phyloP scores from a whole-genome alignment of 352 stramenopile genomes.

The Bremia lactucae region DNA sequence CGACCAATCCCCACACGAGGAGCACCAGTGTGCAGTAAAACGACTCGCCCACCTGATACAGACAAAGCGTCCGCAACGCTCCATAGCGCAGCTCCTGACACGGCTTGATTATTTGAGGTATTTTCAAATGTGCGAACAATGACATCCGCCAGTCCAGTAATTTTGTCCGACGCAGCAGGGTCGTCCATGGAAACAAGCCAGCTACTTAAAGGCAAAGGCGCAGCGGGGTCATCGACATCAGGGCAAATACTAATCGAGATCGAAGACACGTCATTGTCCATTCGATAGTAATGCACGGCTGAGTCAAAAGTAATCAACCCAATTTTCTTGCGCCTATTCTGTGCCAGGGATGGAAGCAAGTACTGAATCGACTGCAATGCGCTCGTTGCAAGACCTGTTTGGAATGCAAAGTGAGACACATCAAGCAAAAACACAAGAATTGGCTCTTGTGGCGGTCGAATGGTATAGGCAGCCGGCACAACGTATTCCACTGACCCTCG shows the following conservation, averaged over 20 bases:
- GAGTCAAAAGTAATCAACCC: slow-evolving; percentile 85
- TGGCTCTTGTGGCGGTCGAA: slow-evolving; percentile 68
- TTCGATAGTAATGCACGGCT: slow-evolving; percentile 78
- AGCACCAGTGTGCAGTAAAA: slow-evolving; percentile 67
- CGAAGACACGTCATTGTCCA: slow-evolving; percentile 39
- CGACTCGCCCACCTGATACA: slow-evolving; percentile 48
- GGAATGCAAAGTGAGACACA: slow-evolving; percentile 77
- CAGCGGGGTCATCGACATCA: slow-evolving; percentile 70
- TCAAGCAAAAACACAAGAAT: slow-evolving; percentile 85
- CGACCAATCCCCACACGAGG: slow-evolving; percentile 64
- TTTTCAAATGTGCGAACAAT: slow-evolving; percentile 60
- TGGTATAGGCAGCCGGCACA: slow-evolving; percentile 72
- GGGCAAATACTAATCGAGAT: slow-evolving; percentile 74
- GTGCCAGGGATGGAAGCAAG: slow-evolving; percentile 54
- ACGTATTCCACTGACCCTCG: slow-evolving; percentile 82
- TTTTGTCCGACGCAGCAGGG: slow-evolving; percentile 53
- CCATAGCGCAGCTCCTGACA: slow-evolving; percentile 63
- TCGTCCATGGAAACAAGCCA: slow-evolving; percentile 82
- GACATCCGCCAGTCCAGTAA: slow-evolving; percentile 52
- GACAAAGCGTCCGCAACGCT: slow-evolving; percentile 66
- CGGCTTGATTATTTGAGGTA: slow-evolving; percentile 67
- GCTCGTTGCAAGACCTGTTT: slow-evolving; percentile 50
- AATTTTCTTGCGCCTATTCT: slow-evolving; percentile 81
- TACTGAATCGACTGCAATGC: slow-evolving; percentile 72
- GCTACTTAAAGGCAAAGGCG: slow-evolving; percentile 56